Evolutionary conservation across 1,139 yeast species (phyloP), one percentile per base, ranked within the genome.

Genomic region (Suhomyces anneliseae): DNA sequence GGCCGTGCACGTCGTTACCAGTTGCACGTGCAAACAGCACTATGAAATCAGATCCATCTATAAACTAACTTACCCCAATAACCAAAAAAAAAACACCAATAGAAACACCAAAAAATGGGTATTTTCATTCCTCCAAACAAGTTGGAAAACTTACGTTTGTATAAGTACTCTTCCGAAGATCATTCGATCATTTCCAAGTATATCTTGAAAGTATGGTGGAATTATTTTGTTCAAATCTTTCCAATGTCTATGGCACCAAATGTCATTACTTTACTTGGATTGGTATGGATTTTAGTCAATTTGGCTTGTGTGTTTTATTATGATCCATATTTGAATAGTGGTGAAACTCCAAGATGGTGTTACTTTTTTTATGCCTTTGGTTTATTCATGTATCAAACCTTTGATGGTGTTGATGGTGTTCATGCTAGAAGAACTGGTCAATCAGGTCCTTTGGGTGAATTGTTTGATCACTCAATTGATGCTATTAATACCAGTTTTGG

Each of bases 381-480:
- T 2, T 71, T 92, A 54, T 90, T 92, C 63, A 72, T 90, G 77
- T 92, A 92, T 65, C 98, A 92, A 63, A 92, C 98, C 0, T 90
- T 92, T 65, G 98, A 92, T 68, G 97, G 97, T 2, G 88, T 96
- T 66, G 98, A 92, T 66, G 98, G 98, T 9, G 81, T 87, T 55
- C 98, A 92, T 65, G 98, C 98, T 12, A 76, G 95, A 55, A 79
- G 93, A 59, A 92, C 98, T 1, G 96, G 96, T 12, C 96, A 90
- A 68, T 83, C 92, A 55, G 96, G 97, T 3, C 98, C 98, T 3
- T 72, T 92, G 58, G 98, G 98, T 38, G 98, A 92, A 64, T 74
- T 92, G 49, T 92, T 92, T 62, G 98, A 92, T 62, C 98, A 92
- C 61, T 90, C 97, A 53, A 83, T 90, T 44, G 97, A 92, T 68